Evolutionary conservation across 1,284 basidiomycete species (phyloP).

Genomic region (Blastosporella zonata): DNA sequence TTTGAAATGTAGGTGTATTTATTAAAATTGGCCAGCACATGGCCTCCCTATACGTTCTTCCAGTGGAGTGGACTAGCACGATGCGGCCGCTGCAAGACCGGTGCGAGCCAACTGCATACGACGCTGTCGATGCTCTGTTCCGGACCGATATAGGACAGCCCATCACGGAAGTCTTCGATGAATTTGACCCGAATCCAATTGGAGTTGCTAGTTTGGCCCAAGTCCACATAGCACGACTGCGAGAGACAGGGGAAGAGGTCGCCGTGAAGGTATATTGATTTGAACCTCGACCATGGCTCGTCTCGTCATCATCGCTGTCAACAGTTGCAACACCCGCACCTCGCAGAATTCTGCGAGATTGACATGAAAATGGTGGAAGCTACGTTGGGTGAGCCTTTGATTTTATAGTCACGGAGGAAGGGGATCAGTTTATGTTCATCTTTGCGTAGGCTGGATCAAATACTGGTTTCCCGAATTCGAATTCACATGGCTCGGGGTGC

Average conservation of each 20-base stretch:
- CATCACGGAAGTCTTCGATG: constrained; percentile 68
- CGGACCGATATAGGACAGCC: constrained; percentile 67
- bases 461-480: constrained; percentile 88
- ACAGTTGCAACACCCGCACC: constrained; percentile 90
- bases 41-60: constrained; percentile 69
- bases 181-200: constrained; percentile 88
- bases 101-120: constrained; percentile 76
- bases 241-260: constrained; percentile 70
- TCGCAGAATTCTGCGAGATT: constrained; percentile 88
- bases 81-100: constrained; percentile 80
- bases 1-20: constrained; percentile 63
- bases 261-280: constrained; percentile 75
- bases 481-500: constrained; percentile 84
- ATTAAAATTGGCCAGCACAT: constrained; percentile 95
- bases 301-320: constrained; percentile 3
- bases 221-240: constrained; percentile 85
- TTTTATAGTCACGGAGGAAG: background rate
- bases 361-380: constrained; percentile 88
- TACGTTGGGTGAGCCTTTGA: constrained; percentile 46
- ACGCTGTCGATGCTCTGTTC: constrained; percentile 69
- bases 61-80: constrained; percentile 74
- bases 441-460: constrained; percentile 75
- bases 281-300: constrained; percentile 1
- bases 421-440: background rate
- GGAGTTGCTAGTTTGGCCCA: constrained; percentile 95